A percentile compares a stretch with the other conserved stretches of the same genome.
These are phyloP conservation scores for Hypomontagnella monticulosa DNA, from an alignment of 495 filamentous ascomycete species.

Conservation along the genomic window DNA sequence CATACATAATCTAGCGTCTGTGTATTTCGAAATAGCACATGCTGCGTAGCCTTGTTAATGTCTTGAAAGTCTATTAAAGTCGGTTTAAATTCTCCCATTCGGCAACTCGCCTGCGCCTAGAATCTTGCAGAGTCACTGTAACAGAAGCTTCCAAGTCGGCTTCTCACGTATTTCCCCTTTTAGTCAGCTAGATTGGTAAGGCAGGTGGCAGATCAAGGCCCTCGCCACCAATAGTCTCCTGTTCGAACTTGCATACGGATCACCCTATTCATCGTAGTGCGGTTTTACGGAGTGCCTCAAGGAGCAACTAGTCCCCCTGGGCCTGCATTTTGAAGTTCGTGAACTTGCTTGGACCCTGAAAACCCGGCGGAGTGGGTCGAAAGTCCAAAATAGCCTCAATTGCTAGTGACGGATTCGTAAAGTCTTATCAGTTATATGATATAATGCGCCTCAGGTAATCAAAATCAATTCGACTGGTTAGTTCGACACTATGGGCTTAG, in stretches of 20 bases:
- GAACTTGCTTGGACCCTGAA: slow-evolving; percentile 37
- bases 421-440: slow-evolving; percentile 17
- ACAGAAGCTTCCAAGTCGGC: slow-evolving; percentile 37
- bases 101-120: slow-evolving; percentile 26
- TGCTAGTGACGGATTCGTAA: slow-evolving; percentile 25
- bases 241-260: slow-evolving; percentile 27
- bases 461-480: slow-evolving; percentile 27
- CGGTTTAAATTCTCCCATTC: slow-evolving; percentile 29
- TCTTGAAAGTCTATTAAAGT: slow-evolving; percentile 11
- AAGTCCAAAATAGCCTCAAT: slow-evolving; percentile 40
- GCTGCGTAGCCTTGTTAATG: slow-evolving; percentile 24
- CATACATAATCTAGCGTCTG: slow-evolving; percentile 24
- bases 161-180: slow-evolving; percentile 39
- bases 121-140: slow-evolving; percentile 31
- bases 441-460: slow-evolving; percentile 32
- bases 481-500: slow-evolving; percentile 1
- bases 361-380: slow-evolving; percentile 38
- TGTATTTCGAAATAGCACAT: slow-evolving; percentile 11
- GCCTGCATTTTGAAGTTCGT: slow-evolving; percentile 27
- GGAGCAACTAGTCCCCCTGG: slow-evolving; percentile 21
- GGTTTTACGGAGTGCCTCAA: slow-evolving; percentile 29
- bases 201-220: slow-evolving; percentile 27
- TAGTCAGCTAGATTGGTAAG: slow-evolving; percentile 24
- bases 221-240: not conserved
- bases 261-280: slow-evolving; percentile 32